phyloP scores from a whole-genome alignment of 768 basidiomycete genomes.

The Candolleomyces eurysporus region DNA sequence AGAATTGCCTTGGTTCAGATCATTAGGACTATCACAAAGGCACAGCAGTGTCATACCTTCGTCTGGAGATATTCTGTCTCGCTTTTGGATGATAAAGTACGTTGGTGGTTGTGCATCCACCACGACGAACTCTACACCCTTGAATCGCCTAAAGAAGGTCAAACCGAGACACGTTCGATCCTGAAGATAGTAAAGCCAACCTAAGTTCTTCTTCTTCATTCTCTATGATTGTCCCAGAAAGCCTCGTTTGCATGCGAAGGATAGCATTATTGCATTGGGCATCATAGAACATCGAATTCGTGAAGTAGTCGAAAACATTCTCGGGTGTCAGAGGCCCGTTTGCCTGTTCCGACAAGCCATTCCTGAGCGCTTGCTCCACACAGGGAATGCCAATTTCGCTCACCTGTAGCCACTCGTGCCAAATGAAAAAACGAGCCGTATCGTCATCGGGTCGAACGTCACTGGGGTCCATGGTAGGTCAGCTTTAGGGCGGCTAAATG shows the following conservation, averaged over 20 bases:
- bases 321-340: constrained; percentile 74
- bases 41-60: constrained; percentile 54
- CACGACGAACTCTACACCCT: constrained; percentile 83
- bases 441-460: constrained; percentile 86
- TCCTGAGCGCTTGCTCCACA: not conserved
- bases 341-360: constrained; percentile 39
- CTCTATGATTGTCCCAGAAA: constrained; percentile 69
- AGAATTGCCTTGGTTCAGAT: constrained; percentile 4
- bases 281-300: constrained; percentile 91
- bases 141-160: constrained; percentile 61
- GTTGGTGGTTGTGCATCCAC: constrained; percentile 78
- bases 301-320: constrained; percentile 89
- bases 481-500: no score
- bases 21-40: constrained; percentile 9
- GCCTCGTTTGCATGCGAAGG: constrained; percentile 90
- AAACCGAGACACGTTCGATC: no score
- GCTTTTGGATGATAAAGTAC: constrained; percentile 88
- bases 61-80: constrained; percentile 78
- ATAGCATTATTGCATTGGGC: constrained; percentile 92
- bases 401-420: constrained; percentile 89
- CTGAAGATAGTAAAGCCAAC: constrained; percentile 38
- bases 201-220: constrained; percentile 87
- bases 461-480: constrained; percentile 38
- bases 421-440: constrained; percentile 81
- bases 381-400: not conserved